Base-by-base conservation (phyloP, 2,329 filamentous ascomycete species). In the Dactylellina sp. region DNA sequence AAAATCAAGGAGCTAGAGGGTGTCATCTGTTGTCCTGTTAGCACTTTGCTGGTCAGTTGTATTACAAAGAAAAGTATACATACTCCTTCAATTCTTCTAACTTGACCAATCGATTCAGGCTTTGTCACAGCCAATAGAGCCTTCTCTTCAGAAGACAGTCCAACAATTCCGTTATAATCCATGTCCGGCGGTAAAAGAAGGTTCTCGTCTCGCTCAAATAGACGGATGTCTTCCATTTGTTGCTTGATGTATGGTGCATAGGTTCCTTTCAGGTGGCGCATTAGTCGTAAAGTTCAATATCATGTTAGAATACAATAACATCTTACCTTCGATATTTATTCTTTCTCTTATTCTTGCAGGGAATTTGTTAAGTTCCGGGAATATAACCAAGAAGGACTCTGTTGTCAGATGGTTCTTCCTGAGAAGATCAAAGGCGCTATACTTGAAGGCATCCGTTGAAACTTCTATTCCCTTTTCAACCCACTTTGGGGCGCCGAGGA, bases 31-130 rank as follows among this genome's bases (percentile, higher is more conserved):
- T 20, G 7, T 22, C 18, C 40, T 66, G 28, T 66, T 39, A 66
- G 62, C 24, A 25, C n/a, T 40, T 37, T 32, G 1, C 6, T 25
- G 24, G 7, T 39, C 1, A 49, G n/a, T 11, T 22, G 16, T 20
- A 18, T 39, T 47, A 12, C 12, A 40, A 44, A 14, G 1, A n/a
- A 14, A 20, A 2, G 9, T 7, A 18, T 52, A 24, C 56, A 42
- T 46, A 86, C 85, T 1, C 94, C 94, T 81, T 99, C 95, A 9
- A 97, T 87, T 12, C 95, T 84, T 53, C 92, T 85, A 32, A 94
- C 94, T 85, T 97, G 95, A 0, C 92, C 94, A 20, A 99, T 84
- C 74, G 88, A 96, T 81, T 96, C 92, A 0, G 95, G 95, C 57
- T 87, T 84, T 0, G 92, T 90, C 1, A 84, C 83, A 70, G 86